Percentiles rank a stretch among this genome's conserved stretches.
Evolutionary conservation across 163 green algal species (phyloP).

Genomic region (Trebouxiophyceae sp.): DNA sequence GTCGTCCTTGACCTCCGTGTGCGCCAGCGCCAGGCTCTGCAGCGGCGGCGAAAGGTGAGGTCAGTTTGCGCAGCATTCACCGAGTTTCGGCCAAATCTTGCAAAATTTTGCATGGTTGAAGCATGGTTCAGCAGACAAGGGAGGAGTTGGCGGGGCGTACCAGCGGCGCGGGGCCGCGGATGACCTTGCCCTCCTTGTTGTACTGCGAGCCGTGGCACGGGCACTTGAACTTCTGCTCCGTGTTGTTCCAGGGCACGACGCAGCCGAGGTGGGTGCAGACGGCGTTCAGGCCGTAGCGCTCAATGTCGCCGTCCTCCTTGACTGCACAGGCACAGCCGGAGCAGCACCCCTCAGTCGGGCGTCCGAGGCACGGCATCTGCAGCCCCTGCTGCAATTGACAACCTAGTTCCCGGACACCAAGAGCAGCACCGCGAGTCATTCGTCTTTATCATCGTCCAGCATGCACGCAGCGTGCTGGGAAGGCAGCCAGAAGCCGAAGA

Average conservation of each 20-base stretch:
- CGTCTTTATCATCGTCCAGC: no score
- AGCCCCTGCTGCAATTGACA: no score
- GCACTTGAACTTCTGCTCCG: conserved; percentile 99
- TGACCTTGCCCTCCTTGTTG: conserved; percentile 92
- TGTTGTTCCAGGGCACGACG: conserved; percentile 53
- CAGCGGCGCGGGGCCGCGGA: conserved; percentile 32
- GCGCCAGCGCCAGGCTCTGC: conserved; percentile 91
- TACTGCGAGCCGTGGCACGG: conserved; percentile 99
- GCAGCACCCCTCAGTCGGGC: no score
- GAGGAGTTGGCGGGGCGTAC: background rate
- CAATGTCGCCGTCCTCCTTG: conserved; percentile 63
- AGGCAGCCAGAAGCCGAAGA: no score
- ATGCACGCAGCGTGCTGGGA: no score
- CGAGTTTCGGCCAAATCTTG: background rate
- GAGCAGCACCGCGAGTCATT: no score
- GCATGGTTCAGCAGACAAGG: background rate
- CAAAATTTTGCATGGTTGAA: no score
- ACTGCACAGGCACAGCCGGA: no score
- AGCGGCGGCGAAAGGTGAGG: no score
- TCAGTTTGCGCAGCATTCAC: background rate
- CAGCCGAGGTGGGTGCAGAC: conserved; percentile 99
- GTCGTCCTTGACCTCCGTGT: conserved; percentile 68
- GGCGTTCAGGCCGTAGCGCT: conserved; percentile 94
- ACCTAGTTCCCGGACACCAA: no score
- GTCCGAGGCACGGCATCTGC: no score